Percentiles rank a stretch among this genome's conserved stretches.
Conservation (phyloP, 352 stramenopile genomes). For the Phytophthora kernoviae region DNA sequence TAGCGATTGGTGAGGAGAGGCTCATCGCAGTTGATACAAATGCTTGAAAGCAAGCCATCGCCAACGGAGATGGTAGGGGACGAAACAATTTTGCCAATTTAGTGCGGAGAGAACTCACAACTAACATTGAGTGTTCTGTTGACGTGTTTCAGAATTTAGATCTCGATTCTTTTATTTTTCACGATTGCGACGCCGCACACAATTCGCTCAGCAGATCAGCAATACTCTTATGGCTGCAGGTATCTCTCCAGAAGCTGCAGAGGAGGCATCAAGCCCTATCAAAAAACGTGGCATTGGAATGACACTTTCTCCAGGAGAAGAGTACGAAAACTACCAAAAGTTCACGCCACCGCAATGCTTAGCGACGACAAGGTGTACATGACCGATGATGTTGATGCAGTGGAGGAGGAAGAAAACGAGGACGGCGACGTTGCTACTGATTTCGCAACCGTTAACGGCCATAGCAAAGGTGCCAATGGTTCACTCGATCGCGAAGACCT, state of each 20-base stretch:
- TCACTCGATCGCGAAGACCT: conserved; percentile 15
- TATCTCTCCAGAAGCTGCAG: conserved; percentile 25
- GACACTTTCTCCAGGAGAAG: conserved; percentile 68
- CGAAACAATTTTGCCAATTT: background rate
- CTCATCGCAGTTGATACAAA: conserved; percentile 27
- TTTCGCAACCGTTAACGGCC: background rate
- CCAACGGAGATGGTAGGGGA: conserved; percentile 21
- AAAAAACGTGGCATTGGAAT: conserved; percentile 59
- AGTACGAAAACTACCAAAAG: conserved; percentile 75
- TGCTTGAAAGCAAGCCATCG: conserved; percentile 24
- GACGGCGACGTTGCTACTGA: background rate
- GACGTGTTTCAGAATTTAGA: conserved; percentile 47
- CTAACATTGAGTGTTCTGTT: background rate
- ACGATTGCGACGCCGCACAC: conserved; percentile 52
- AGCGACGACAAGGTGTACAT: conserved; percentile 17
- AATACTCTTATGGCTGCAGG: conserved; percentile 41
- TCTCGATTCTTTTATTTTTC: conserved; percentile 64
- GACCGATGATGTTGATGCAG: conserved; percentile 30
- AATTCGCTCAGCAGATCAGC: conserved; percentile 59
- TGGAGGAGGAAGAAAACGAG: conserved; percentile 27
- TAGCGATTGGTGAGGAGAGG: conserved; percentile 33
- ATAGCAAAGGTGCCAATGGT: conserved; percentile 4
- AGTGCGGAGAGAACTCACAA: too few species aligned
- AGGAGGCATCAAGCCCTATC: conserved; percentile 35
- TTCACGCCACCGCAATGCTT: conserved; percentile 46